phyloP scores from a whole-genome alignment of 2,329 filamentous ascomycete species.

The Penicillium aurantiogriseum region DNA sequence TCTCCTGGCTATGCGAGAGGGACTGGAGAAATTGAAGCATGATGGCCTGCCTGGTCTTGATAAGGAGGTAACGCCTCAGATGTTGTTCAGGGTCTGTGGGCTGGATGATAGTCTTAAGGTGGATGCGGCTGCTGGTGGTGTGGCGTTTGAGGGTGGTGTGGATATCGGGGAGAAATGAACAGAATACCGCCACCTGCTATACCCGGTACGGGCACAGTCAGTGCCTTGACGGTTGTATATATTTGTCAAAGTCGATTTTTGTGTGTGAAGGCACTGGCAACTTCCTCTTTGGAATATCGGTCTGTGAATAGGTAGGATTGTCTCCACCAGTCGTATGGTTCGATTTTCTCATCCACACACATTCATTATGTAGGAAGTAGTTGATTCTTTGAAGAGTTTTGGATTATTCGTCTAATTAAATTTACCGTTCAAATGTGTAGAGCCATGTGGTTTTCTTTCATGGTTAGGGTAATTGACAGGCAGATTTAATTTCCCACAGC shows the following conservation, averaged over 20 bases:
- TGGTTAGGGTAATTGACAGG: not conserved
- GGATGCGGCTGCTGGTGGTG: constrained; percentile 42
- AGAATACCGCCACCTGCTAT: not conserved
- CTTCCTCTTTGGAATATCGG: not conserved
- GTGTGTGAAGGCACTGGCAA: not conserved
- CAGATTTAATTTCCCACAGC: constrained; percentile 4
- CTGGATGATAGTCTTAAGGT: constrained; percentile 43
- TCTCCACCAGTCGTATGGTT: constrained; percentile 9
- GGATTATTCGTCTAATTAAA: not conserved
- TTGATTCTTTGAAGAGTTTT: not conserved
- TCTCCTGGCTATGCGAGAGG: constrained; percentile 36
- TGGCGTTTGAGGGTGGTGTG: constrained; percentile 33
- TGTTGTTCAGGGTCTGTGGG: constrained; percentile 46
- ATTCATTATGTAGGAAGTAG: not conserved
- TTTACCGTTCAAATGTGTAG: not conserved
- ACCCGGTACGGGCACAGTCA: not conserved
- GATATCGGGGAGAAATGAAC: constrained; percentile 26
- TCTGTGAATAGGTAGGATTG: constrained; percentile 16
- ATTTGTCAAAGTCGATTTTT: not conserved
- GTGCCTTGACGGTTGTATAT: not conserved
- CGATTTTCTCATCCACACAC: not conserved
- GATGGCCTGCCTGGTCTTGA: constrained; percentile 35
- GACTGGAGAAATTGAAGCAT: constrained; percentile 38
- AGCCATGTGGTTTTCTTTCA: not conserved
- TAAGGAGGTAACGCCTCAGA: constrained; percentile 37